Conservation (phyloP, 2,329 filamentous ascomycete genomes). For the Ophiostoma ulmi region DNA sequence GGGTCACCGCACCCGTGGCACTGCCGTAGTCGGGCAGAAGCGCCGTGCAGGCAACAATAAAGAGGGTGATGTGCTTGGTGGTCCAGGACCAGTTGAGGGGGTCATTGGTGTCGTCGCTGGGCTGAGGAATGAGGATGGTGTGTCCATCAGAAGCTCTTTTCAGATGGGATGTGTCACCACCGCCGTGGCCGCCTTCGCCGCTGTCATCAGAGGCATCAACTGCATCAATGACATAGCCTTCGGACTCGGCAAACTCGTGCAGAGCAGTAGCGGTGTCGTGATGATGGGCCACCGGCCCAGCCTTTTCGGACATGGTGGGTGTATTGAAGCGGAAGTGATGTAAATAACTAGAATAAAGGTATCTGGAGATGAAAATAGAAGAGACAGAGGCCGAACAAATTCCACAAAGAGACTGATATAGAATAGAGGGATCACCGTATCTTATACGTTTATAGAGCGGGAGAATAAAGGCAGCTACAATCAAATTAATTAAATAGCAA, state of each 20-base stretch:
- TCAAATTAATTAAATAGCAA: neutral
- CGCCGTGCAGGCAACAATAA: slow-evolving; percentile 44
- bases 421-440: neutral
- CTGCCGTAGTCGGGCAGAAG: slow-evolving; percentile 48
- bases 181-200: slow-evolving; percentile 21
- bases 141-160: slow-evolving; percentile 33
- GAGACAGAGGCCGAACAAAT: neutral
- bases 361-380: neutral
- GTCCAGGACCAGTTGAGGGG: slow-evolving; percentile 49
- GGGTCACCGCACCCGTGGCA: slow-evolving; percentile 41
- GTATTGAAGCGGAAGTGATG: neutral
- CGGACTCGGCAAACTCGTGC: slow-evolving; percentile 36
- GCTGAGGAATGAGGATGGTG: slow-evolving; percentile 48
- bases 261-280: slow-evolving; percentile 23
- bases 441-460: neutral
- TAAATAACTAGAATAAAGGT: neutral
- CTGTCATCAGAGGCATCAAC: slow-evolving; percentile 32
- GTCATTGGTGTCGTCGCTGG: slow-evolving; percentile 46
- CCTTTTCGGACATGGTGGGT: slow-evolving; percentile 13
- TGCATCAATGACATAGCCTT: slow-evolving; percentile 38
- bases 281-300: neutral
- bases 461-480: neutral
- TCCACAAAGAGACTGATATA: no score
- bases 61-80: slow-evolving; percentile 47
- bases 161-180: slow-evolving; percentile 30